Evolutionary conservation across 139 green algal genomes (phyloP).

Genomic region (Chlorella vulgaris): DNA sequence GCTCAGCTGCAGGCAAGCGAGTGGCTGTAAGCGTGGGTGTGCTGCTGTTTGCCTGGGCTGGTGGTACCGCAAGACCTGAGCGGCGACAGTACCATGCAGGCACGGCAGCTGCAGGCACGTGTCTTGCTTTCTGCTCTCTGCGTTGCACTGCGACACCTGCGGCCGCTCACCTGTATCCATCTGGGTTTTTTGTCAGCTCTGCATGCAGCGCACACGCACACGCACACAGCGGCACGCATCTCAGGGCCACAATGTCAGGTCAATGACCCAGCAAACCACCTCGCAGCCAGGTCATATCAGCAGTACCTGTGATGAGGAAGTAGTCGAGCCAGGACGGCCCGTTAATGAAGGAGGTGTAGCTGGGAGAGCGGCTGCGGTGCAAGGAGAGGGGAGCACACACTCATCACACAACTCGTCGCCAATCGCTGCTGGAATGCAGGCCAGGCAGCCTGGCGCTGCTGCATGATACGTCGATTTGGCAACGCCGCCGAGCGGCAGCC

Average conservation of each 20-base stretch:
- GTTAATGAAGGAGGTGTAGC: conserved; percentile 48
- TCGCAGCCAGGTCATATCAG: too few species aligned
- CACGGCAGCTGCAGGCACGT: neutral
- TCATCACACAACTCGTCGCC: neutral
- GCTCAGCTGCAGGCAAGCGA: neutral
- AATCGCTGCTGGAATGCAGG: neutral
- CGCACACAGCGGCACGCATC: too few species aligned
- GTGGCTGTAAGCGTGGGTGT: neutral
- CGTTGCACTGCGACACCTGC: neutral
- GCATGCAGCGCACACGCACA: too few species aligned
- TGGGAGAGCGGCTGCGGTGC: conserved; percentile 9
- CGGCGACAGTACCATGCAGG: neutral
- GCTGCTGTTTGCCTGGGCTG: neutral
- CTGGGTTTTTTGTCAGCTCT: conserved; percentile 67
- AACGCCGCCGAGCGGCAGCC: too few species aligned
- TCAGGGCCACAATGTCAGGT: too few species aligned
- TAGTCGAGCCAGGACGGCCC: conserved; percentile 53
- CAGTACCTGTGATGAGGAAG: conserved; percentile 54
- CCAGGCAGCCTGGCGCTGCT: neutral
- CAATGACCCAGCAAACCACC: too few species aligned
- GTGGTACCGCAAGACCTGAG: neutral
- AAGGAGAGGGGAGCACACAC: neutral
- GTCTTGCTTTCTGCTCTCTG: neutral
- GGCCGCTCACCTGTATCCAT: conserved; percentile 48
- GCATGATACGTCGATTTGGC: too few species aligned